These are phyloP conservation scores for Acacia crassicarpa DNA, from an alignment of 306 rosid species.

Conservation along the genomic window DNA sequence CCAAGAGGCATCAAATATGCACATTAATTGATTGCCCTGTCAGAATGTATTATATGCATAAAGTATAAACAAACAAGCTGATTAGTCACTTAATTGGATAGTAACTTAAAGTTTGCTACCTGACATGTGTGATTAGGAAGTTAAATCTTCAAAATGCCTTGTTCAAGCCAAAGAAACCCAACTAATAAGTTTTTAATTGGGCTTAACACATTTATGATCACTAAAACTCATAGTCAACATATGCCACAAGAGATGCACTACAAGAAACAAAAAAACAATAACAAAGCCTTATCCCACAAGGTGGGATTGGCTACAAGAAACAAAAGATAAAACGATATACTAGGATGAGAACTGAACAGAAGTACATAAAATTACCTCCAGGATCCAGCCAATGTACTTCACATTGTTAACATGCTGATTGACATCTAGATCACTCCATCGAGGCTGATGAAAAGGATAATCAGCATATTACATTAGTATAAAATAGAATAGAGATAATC, in stretches of 20 bases:
- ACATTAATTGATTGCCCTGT: neutral
- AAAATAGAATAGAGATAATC: neutral
- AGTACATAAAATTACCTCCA: slow-evolving; percentile 64
- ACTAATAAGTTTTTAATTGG: neutral
- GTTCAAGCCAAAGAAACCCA: neutral
- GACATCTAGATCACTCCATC: slow-evolving; percentile 92
- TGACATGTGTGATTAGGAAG: neutral
- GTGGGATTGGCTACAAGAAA: neutral
- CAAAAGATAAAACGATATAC: neutral
- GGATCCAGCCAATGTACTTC: slow-evolving; percentile 97
- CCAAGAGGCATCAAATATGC: neutral
- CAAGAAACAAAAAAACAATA: neutral
- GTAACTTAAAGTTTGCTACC: neutral
- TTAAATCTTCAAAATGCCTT: neutral
- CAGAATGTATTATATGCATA: neutral
- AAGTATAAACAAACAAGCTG: neutral
- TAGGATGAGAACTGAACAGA: neutral
- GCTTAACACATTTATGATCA: neutral
- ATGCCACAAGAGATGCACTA: neutral
- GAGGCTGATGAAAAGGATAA: slow-evolving; percentile 57
- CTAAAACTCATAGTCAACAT: neutral
- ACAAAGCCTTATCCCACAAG: too few relatives aligned
- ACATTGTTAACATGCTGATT: slow-evolving; percentile 99
- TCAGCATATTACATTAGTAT: slow-evolving; percentile 1
- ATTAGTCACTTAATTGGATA: neutral